These are phyloP conservation scores for Cornus florida DNA, from an alignment of 148 eudicot genomes.

Conservation along the genomic window DNA sequence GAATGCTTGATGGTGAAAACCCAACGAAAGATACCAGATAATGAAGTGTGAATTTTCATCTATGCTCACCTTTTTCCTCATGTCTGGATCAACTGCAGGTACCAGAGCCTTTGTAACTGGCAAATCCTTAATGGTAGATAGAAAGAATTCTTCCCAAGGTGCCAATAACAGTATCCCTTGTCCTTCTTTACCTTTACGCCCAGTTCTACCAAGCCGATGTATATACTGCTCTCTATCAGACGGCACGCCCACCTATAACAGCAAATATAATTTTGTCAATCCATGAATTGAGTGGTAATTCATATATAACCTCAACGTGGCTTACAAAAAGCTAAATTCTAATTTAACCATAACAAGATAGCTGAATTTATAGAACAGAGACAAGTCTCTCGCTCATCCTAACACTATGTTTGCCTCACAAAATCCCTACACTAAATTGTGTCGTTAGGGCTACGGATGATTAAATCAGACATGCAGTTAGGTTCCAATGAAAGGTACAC, in stretches of 20 bases:
- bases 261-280: not conserved
- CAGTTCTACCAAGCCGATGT: constrained; percentile 97
- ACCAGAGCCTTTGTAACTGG: constrained; percentile 60
- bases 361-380: not conserved
- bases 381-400: not conserved
- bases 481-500: not conserved
- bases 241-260: constrained; percentile 76
- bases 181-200: constrained; percentile 97
- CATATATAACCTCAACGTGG: not conserved
- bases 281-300: not conserved
- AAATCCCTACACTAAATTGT: not conserved
- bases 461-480: not conserved
- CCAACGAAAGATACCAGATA: not conserved
- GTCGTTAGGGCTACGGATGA: not conserved
- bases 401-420: too few species aligned
- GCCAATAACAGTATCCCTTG: constrained; percentile 81
- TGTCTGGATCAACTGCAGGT: constrained; percentile 67
- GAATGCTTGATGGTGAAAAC: not conserved
- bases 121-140: constrained; percentile 67
- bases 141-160: constrained; percentile 84
- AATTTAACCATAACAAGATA: too few species aligned
- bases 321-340: not conserved
- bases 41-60: not conserved
- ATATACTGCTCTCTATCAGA: constrained; percentile 87
- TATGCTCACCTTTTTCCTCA: constrained; percentile 58